Percentiles rank a stretch among this genome's conserved stretches.
Conservation (phyloP, 495 filamentous ascomycete species). For the Aspergillus bertholletiae region DNA sequence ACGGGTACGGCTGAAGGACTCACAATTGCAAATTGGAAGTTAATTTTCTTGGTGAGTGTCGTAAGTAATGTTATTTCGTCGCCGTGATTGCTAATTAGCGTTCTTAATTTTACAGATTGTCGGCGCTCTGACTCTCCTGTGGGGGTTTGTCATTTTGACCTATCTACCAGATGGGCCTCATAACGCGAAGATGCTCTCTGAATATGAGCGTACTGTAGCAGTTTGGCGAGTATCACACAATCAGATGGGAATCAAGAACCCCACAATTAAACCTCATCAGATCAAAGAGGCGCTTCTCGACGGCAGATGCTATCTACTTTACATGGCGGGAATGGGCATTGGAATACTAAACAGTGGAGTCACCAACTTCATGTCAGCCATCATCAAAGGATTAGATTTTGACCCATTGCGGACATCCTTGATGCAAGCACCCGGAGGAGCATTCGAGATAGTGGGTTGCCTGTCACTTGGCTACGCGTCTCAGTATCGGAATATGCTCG, state of each 20-base stretch:
- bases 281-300: not conserved
- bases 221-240: not conserved
- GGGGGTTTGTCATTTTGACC: constrained; percentile 1
- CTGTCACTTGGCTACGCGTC: not conserved
- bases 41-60: not conserved
- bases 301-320: not conserved
- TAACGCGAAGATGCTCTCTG: not conserved
- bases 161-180: constrained; percentile 3
- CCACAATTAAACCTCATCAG: not conserved
- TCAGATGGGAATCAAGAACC: constrained; percentile 7
- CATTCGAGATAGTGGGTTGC: not conserved
- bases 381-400: not conserved
- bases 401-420: not conserved
- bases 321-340: not conserved
- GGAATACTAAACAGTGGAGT: not conserved
- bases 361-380: not conserved
- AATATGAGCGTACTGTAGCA: not conserved
- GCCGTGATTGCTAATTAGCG: not conserved
- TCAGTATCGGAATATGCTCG: not conserved
- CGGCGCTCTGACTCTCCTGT: constrained; percentile 1
- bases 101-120: not conserved
- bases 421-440: not conserved
- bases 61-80: too few species aligned
- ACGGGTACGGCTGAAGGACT: not conserved
- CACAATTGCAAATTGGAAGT: not conserved